A percentile compares a stretch with the other conserved stretches of the same genome.
These are phyloP conservation scores for Yarrowia sp. DNA, from an alignment of 805 yeast genomes.

Conservation along the genomic window DNA sequence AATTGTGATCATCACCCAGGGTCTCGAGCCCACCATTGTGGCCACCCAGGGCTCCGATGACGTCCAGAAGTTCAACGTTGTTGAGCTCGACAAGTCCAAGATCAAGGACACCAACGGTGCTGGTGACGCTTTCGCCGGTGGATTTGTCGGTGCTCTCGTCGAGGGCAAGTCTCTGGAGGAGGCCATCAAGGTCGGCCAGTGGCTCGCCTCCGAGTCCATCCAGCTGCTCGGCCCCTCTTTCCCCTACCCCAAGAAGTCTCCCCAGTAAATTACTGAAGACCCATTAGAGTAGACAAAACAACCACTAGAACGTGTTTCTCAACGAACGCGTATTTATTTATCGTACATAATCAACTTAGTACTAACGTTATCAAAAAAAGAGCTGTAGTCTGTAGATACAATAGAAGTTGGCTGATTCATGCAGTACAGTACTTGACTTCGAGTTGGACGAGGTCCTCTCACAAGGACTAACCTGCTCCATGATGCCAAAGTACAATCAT, in stretches of 20 bases:
- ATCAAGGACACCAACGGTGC: conserved; percentile 97
- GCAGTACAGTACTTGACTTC: too few species aligned
- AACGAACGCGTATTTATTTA: conserved; percentile 38
- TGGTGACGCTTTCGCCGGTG: conserved; percentile 98
- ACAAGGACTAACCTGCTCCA: too few species aligned
- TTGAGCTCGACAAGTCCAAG: conserved; percentile 67
- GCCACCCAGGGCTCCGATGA: conserved; percentile 65
- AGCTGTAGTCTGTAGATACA: too few species aligned
- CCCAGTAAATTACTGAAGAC: conserved; percentile 8
- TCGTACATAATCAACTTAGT: conserved; percentile 39
- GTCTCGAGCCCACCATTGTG: conserved; percentile 86
- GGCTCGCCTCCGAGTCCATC: conserved; percentile 92
- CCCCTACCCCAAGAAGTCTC: conserved; percentile 71
- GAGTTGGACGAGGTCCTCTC: too few species aligned
- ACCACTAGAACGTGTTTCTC: conserved; percentile 36
- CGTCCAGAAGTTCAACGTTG: conserved; percentile 68
- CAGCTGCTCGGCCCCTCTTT: conserved; percentile 95
- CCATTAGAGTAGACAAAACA: not conserved
- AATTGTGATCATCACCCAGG: conserved; percentile 94
- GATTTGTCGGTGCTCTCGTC: conserved; percentile 88
- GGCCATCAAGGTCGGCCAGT: conserved; percentile 84
- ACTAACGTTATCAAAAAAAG: conserved; percentile 19
- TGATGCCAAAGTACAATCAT: too few species aligned
- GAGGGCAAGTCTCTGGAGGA: conserved; percentile 67
- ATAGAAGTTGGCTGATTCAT: too few species aligned